Evolutionary conservation across 768 basidiomycete genomes (phyloP), one percentile per base, ranked within the genome.

Genomic region (Tremella fuciformis): DNA sequence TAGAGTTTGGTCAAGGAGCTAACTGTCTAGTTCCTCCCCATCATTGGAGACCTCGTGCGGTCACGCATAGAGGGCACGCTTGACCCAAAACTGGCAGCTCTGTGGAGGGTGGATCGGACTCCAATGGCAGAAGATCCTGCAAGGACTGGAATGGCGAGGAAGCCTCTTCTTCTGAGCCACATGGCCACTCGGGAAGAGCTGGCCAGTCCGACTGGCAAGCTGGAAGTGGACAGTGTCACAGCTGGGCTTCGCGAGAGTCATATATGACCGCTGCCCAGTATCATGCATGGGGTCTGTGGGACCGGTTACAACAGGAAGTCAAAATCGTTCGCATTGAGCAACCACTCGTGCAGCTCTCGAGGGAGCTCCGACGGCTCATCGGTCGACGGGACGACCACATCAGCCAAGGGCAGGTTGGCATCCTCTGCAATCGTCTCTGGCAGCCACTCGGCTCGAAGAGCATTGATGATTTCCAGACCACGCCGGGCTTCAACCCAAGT

Each of bases 31-130:
- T 58, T 65, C 40, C 46, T 65, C 48, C 64, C 64, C 2, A 59
- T 65, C 53, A 61, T 65, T 21, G 64, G 64, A 22, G 46, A 57
- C 25, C 49, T 65, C 7, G 50, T 65, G 25, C 50, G 46, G 37
- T 51, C 50, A 1, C 55, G 64, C 2, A 26, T 65, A 1, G 64
- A 65, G 46, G 50, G 48, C 39, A 58, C 50, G 8, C 53, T 65
- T 1, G 59, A 65, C 19, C 60, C 64, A 11, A 22, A 46, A 34
- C 39, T 50, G 1, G 22, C 19, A 19, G 26, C 54, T 13, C 48
- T 50, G 38, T 65, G 59, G 59, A 4, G 42, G 15, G 42, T 46
- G 6, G 22, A 18, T 18, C n/a, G 42, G 42, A 46, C 42, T 46
- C 42, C 42, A 8, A 18, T 46, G 22, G n/a, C 42, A 18, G 42